Conservation (phyloP, 352 stramenopile species). For the Phytophthora chlamydospora region DNA sequence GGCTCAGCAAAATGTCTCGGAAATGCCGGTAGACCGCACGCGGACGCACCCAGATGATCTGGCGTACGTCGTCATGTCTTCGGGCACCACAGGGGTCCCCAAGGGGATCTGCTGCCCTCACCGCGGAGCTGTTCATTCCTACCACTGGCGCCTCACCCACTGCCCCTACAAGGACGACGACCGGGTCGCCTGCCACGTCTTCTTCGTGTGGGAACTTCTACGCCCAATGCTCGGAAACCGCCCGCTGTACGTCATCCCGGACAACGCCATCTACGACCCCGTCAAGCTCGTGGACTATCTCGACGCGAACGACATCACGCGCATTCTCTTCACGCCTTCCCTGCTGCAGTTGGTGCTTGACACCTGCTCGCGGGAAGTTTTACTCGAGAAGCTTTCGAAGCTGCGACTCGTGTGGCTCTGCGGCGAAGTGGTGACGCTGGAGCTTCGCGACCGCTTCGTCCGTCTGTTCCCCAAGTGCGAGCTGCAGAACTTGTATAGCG, state of each 20-base stretch:
- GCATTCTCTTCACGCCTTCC: constrained; percentile 94
- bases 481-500: constrained; percentile 94
- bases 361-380: constrained; percentile 56
- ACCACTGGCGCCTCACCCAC: constrained; percentile 88
- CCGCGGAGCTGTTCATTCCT: constrained; percentile 92
- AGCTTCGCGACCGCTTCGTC: constrained; percentile 88
- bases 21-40: constrained; percentile 65
- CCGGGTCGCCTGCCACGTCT: constrained; percentile 92
- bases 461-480: constrained; percentile 83
- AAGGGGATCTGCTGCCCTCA: constrained; percentile 95
- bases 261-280: constrained; percentile 93
- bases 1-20: constrained; percentile 30
- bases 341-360: constrained; percentile 90
- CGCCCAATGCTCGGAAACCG: constrained; percentile 90
- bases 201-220: constrained; percentile 95
- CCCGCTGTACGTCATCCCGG: constrained; percentile 92
- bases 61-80: constrained; percentile 94
- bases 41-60: constrained; percentile 85
- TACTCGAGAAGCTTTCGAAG: constrained; percentile 63
- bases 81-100: constrained; percentile 90
- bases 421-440: constrained; percentile 93
- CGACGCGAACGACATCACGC: constrained; percentile 79
- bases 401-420: constrained; percentile 92
- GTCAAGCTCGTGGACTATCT: constrained; percentile 81
- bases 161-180: constrained; percentile 77